phyloP scores from a whole-genome alignment of 164 flowering plant genomes.

The Vitis amurensis region DNA sequence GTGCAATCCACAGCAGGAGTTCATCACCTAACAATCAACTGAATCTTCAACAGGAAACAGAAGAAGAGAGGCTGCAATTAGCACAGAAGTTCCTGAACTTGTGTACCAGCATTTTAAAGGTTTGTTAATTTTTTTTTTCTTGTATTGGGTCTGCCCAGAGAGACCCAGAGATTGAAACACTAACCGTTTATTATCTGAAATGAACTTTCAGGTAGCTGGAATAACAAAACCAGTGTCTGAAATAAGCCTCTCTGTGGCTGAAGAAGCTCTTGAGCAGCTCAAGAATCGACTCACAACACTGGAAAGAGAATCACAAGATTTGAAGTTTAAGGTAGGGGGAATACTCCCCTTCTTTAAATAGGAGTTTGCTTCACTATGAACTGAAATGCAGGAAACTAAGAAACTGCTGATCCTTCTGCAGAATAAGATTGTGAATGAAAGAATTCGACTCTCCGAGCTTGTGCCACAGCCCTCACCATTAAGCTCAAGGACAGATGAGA shows the following conservation, averaged over 20 bases:
- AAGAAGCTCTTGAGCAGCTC: conserved; percentile 71
- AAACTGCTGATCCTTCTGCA: conserved; percentile 25
- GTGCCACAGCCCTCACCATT: conserved; percentile 54
- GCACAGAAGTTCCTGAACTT: conserved; percentile 68
- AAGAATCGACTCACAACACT: conserved; percentile 40
- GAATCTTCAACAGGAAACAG: conserved; percentile 56
- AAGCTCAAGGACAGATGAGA: conserved; percentile 42
- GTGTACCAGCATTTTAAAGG: conserved; percentile 85
- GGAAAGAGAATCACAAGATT: conserved; percentile 64
- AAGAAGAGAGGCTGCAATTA: conserved; percentile 74
- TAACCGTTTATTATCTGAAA: background rate
- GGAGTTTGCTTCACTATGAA: conserved; percentile 2
- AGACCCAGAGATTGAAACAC: background rate
- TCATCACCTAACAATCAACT: conserved; percentile 4
- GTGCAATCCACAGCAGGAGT: background rate
- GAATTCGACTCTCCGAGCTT: conserved; percentile 54
- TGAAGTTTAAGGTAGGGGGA: conserved; percentile 56
- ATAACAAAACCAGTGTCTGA: conserved; percentile 50
- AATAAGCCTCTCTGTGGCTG: conserved; percentile 52
- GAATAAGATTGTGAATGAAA: conserved; percentile 57
- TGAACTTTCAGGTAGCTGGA: conserved; percentile 72
- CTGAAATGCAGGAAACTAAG: background rate
- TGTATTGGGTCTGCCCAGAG: background rate
- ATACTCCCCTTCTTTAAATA: background rate
- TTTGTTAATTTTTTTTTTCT: conserved; percentile 12